Conservation (phyloP, 768 basidiomycete species). For the Lentinula aciculospora region DNA sequence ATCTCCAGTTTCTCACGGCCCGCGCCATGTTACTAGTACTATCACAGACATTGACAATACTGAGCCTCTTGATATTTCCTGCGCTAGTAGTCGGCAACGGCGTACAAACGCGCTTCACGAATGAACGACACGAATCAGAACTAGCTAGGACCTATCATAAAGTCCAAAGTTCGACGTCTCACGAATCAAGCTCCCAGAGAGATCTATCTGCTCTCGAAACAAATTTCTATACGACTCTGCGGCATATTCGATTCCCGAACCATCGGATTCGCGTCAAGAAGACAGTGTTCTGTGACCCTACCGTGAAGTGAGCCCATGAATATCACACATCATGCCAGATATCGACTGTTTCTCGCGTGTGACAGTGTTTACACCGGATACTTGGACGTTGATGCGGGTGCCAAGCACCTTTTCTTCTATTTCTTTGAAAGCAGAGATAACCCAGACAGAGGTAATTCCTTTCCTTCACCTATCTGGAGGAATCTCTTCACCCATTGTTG, state of each 20-base stretch:
- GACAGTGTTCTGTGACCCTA: slow-evolving; percentile 38
- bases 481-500: background rate
- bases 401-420: slow-evolving; percentile 66
- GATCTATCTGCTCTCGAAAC: background rate
- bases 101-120: background rate
- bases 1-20: background rate
- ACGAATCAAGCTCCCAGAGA: background rate
- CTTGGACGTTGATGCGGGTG: slow-evolving; percentile 41
- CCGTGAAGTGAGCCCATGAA: slow-evolving; percentile 26
- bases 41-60: no score
- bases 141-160: no score
- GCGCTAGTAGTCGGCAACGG: background rate
- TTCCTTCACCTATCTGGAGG: slow-evolving; percentile 20
- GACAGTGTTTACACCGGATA: slow-evolving; percentile 40
- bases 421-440: slow-evolving; percentile 67
- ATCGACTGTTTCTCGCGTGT: background rate
- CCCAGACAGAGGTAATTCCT: slow-evolving; percentile 41
- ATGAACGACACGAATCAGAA: no score
- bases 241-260: slow-evolving; percentile 28
- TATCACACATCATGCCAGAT: background rate
- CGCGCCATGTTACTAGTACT: background rate
- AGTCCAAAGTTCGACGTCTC: no score
- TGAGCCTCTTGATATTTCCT: background rate
- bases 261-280: slow-evolving; percentile 39
- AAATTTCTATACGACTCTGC: slow-evolving; percentile 15